Evolutionary conservation across 2,329 filamentous ascomycete genomes (phyloP).

Genomic region (Aspergillus niger): DNA sequence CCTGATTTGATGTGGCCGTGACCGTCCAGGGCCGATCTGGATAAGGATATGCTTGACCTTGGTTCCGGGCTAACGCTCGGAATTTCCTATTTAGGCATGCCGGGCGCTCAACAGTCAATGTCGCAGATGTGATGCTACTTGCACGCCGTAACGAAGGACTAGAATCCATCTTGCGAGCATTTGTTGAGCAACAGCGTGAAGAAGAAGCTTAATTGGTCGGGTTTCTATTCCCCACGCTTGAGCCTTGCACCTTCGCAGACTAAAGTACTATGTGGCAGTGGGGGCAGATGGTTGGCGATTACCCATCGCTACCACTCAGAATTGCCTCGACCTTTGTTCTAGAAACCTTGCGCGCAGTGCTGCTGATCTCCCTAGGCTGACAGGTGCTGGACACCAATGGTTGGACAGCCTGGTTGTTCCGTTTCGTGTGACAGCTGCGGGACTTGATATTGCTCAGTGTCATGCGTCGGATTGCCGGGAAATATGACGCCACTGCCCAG

Average conservation of each 20-base stretch:
- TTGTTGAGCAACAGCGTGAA: slow-evolving; percentile 36
- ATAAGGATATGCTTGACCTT: neutral
- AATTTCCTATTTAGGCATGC: slow-evolving; percentile 67
- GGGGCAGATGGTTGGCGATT: slow-evolving; percentile 16
- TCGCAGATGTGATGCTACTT: slow-evolving; percentile 84
- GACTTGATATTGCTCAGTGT: neutral
- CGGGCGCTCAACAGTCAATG: slow-evolving; percentile 74
- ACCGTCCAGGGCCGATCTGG: neutral
- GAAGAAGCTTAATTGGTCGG: slow-evolving; percentile 23
- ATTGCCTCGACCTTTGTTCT: neutral
- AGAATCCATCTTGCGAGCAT: slow-evolving; percentile 65
- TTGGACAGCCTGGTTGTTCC: neutral
- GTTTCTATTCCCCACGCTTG: too few species aligned
- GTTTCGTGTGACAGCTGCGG: slow-evolving; percentile 10
- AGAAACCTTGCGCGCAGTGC: too few species aligned
- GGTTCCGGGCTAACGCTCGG: slow-evolving; percentile 5
- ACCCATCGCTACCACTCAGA: slow-evolving; percentile 1
- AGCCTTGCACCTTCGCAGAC: neutral
- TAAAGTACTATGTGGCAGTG: neutral
- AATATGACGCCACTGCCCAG: slow-evolving; percentile 16
- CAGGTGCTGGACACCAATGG: neutral
- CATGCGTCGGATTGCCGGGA: neutral
- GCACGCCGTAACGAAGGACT: slow-evolving; percentile 84
- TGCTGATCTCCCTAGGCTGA: neutral
- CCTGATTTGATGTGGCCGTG: neutral